Evolutionary conservation across 345 rosid species (phyloP).

Genomic region (Eutrema yunnanense): DNA sequence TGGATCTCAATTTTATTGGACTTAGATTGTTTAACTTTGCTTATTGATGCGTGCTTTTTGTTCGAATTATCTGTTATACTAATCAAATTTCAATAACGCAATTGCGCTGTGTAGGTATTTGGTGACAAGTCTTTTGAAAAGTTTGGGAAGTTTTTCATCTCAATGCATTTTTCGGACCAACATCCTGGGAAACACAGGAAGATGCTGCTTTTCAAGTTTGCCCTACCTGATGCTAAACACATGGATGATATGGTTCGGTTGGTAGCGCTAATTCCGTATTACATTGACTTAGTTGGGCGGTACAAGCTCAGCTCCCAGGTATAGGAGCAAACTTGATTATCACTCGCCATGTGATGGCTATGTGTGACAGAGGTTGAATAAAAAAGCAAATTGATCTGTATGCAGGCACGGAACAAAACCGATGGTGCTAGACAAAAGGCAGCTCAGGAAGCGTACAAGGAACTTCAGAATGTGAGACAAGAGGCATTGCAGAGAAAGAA

Average conservation of each 20-base stretch:
- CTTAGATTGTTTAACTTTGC: not conserved
- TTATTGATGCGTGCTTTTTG: not conserved
- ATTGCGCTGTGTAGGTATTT: constrained; percentile 57
- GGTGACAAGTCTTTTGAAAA: constrained; percentile 90
- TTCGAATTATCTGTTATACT: not conserved
- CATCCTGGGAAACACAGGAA: constrained; percentile 71
- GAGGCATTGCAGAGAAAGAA: constrained; percentile 90
- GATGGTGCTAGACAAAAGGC: constrained; percentile 75
- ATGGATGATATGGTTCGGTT: constrained; percentile 84
- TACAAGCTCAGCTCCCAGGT: constrained; percentile 94
- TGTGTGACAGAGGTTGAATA: not conserved
- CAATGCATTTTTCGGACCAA: constrained; percentile 95
- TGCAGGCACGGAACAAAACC: constrained; percentile 80
- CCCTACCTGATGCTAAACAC: constrained; percentile 69
- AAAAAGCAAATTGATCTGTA: not conserved
- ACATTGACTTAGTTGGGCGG: constrained; percentile 87
- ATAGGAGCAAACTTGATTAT: not conserved
- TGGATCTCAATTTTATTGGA: not conserved
- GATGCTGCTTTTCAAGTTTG: constrained; percentile 83
- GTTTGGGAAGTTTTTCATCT: constrained; percentile 82
- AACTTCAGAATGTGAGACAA: constrained; percentile 84
- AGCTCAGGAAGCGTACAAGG: constrained; percentile 88
- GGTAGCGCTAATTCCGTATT: constrained; percentile 81
- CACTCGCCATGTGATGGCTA: not conserved
- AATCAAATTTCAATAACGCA: not conserved